Evolutionary conservation across 2,329 filamentous ascomycete genomes (phyloP).

Genomic region (Neofusicoccum umdonicola): DNA sequence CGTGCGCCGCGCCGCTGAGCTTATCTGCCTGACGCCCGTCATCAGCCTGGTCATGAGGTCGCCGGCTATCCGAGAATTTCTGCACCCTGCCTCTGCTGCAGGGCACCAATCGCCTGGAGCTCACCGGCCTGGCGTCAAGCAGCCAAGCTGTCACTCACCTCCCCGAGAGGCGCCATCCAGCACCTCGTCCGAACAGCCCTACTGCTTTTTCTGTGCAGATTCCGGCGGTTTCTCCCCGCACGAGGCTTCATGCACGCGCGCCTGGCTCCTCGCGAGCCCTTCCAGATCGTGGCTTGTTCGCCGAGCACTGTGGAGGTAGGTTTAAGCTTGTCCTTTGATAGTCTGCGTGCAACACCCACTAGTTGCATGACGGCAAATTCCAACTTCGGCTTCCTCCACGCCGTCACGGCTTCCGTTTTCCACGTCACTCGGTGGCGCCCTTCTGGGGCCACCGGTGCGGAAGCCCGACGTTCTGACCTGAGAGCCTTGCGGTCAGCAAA

Average conservation of each 20-base stretch:
- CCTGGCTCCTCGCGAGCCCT: background rate
- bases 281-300: background rate
- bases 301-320: background rate
- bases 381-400: background rate
- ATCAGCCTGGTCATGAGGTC: constrained; percentile 2
- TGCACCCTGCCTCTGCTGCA: background rate
- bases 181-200: background rate
- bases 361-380: background rate
- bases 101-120: background rate
- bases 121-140: background rate
- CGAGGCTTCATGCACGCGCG: background rate
- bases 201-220: background rate
- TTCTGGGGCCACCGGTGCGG: background rate
- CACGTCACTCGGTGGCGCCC: background rate
- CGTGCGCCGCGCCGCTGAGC: background rate
- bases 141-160: background rate
- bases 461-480: background rate
- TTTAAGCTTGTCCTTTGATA: background rate
- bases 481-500: background rate
- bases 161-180: background rate
- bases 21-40: constrained; percentile 10
- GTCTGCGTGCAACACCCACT: background rate
- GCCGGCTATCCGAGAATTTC: background rate
- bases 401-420: background rate
- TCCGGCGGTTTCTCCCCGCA: too few species aligned